These are phyloP conservation scores for Lanmaoa pseudosensibilis DNA, from an alignment of 768 basidiomycete species.

Conservation along the genomic window DNA sequence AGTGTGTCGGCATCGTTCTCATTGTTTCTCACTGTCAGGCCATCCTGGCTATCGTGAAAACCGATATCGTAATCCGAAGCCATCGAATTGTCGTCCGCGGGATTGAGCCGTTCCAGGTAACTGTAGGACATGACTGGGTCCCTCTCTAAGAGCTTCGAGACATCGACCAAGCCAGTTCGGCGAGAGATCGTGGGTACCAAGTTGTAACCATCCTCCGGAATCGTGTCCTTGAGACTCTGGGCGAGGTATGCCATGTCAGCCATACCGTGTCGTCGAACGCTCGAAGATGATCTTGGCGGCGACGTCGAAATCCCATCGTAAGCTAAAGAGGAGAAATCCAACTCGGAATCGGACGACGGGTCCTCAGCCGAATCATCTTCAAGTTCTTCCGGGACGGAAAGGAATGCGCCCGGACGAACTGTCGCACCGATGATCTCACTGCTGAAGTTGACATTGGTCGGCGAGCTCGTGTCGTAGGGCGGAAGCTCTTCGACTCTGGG, in stretches of 20 bases:
- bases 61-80: background rate
- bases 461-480: slow-evolving; percentile 14
- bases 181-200: background rate
- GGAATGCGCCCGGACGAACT: slow-evolving; percentile 7
- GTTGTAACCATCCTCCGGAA: background rate
- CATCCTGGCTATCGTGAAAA: background rate
- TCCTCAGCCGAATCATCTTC: background rate
- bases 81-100: background rate
- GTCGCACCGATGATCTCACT: slow-evolving; percentile 19
- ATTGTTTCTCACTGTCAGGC: background rate
- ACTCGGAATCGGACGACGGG: background rate
- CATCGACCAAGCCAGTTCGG: background rate
- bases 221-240: background rate
- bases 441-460: slow-evolving; percentile 5
- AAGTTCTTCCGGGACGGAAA: slow-evolving; percentile 2
- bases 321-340: background rate
- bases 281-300: background rate
- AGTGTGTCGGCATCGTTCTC: background rate
- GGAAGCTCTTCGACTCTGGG: background rate
- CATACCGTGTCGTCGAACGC: slow-evolving; percentile 12
- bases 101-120: background rate
- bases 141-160: background rate
- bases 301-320: background rate
- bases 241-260: slow-evolving; percentile 4
- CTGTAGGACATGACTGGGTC: background rate